Conservation (phyloP, 2,329 filamentous ascomycete species). For the Xenosphaeropsis pyriputrescens region DNA sequence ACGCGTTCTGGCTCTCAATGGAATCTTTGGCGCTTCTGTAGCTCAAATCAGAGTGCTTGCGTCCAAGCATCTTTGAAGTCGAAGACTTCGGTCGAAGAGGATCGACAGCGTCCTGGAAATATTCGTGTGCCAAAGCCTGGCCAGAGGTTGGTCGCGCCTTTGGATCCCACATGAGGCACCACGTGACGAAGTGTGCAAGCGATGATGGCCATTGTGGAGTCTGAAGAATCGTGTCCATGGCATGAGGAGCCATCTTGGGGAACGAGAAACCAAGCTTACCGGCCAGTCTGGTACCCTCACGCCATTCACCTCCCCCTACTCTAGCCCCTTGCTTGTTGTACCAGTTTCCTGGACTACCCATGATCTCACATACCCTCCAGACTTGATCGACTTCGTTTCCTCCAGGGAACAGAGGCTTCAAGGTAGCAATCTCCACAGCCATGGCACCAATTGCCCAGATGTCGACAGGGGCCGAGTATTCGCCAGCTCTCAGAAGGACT, state of each 20-base stretch:
- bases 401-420: slow-evolving; percentile 94
- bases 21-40: slow-evolving; percentile 52
- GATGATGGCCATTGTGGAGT: slow-evolving; percentile 82
- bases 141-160: slow-evolving; percentile 81
- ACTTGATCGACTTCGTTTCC: slow-evolving; percentile 98
- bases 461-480: slow-evolving; percentile 95
- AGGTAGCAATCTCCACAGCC: slow-evolving; percentile 92
- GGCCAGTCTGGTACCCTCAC: slow-evolving; percentile 80
- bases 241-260: slow-evolving; percentile 96
- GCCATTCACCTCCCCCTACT: slow-evolving; percentile 94
- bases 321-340: slow-evolving; percentile 79
- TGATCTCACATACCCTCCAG: slow-evolving; percentile 97
- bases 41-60: slow-evolving; percentile 78
- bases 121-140: slow-evolving; percentile 90
- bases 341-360: slow-evolving; percentile 98
- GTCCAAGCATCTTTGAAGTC: slow-evolving; percentile 66
- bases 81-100: slow-evolving; percentile 86
- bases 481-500: slow-evolving; percentile 80
- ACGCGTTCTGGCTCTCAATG: slow-evolving; percentile 35
- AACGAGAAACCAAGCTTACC: slow-evolving; percentile 98
- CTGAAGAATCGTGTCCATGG: slow-evolving; percentile 88
- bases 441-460: slow-evolving; percentile 98
- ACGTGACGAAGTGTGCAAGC: slow-evolving; percentile 86
- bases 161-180: slow-evolving; percentile 98
- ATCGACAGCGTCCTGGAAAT: slow-evolving; percentile 84